Evolutionary conservation across 164 flowering plant genomes (phyloP).

Genomic region (Nymphaea thermarum): DNA sequence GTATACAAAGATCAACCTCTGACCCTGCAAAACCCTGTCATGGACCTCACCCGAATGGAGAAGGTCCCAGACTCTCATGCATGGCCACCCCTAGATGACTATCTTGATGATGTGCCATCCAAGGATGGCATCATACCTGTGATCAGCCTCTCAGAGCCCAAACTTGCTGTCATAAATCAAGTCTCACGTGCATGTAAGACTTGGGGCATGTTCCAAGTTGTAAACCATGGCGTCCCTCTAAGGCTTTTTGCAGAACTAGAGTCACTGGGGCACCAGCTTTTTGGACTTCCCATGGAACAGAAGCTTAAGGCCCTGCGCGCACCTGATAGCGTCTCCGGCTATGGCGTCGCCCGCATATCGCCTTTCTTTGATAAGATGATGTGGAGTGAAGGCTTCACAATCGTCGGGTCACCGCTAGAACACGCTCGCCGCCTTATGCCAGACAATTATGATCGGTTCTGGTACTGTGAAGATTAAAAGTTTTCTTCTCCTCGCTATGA

Average conservation of each 20-base stretch:
- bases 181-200: conserved; percentile 63
- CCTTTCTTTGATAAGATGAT: conserved; percentile 58
- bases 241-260: conserved; percentile 34
- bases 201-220: conserved; percentile 80
- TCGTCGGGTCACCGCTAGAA: conserved; percentile 54
- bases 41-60: conserved; percentile 40
- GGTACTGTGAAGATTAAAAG: conserved; percentile 25
- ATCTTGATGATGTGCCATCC: not conserved
- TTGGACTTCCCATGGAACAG: conserved; percentile 53
- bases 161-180: conserved; percentile 18
- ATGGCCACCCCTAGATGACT: conserved; percentile 23
- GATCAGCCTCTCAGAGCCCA: conserved; percentile 38
- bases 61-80: conserved; percentile 66
- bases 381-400: conserved; percentile 94
- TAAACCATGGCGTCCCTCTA: conserved; percentile 48
- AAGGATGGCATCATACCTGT: conserved; percentile 33
- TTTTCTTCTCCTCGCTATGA: no score
- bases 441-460: conserved; percentile 35
- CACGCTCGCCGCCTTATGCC: conserved; percentile 88
- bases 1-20: conserved; percentile 32
- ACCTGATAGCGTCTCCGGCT: conserved; percentile 54
- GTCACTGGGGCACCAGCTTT: conserved; percentile 25
- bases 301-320: conserved; percentile 62
- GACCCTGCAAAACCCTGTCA: conserved; percentile 12
- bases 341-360: conserved; percentile 62